Conservation (phyloP, 108 stramenopile species). For the Epipyxis sp. region DNA sequence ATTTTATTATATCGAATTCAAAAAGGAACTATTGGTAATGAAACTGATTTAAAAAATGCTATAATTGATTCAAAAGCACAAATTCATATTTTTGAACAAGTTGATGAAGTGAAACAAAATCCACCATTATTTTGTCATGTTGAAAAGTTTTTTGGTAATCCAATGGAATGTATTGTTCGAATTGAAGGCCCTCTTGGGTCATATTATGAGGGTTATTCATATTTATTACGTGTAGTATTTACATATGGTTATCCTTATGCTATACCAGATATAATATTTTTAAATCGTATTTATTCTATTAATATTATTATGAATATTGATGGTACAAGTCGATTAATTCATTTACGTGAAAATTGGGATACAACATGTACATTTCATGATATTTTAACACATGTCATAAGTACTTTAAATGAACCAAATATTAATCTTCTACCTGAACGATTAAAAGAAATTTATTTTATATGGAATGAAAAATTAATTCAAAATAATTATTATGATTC, state of each 20-base stretch:
- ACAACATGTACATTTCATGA: neutral
- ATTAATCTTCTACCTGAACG: neutral
- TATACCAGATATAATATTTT: neutral
- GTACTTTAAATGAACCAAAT: neutral
- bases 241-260: slow-evolving; percentile 15
- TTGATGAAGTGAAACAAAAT: slow-evolving; percentile 3
- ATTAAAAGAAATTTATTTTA: neutral
- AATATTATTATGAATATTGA: neutral
- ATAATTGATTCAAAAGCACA: neutral
- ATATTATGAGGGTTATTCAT: neutral
- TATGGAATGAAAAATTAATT: neutral
- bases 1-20: neutral
- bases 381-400: neutral
- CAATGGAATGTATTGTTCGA: slow-evolving; percentile 2
- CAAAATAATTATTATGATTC: neutral
- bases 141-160: neutral
- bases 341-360: neutral
- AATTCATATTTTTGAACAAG: slow-evolving; percentile 13
- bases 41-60: neutral
- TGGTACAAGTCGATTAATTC: neutral
- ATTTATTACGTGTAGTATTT: neutral
- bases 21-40: slow-evolving; percentile 8
- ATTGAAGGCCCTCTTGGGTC: neutral
- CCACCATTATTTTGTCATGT: neutral
- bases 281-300: neutral